These are phyloP conservation scores for Suhomyces yuchorum DNA, from an alignment of 1,139 yeast genomes.

Conservation along the genomic window DNA sequence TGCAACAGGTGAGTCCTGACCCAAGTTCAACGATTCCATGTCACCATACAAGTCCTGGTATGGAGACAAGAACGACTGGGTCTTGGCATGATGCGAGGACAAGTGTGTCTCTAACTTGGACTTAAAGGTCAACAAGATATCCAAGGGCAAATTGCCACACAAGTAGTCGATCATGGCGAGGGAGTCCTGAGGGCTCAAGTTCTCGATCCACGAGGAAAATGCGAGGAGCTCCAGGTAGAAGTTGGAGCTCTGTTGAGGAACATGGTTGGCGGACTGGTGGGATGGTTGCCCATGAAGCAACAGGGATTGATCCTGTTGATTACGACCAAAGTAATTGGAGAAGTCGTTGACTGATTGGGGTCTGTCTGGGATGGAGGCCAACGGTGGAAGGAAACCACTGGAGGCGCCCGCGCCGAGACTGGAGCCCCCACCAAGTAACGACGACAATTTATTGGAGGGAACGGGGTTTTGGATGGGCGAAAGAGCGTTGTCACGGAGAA, in stretches of 20 bases:
- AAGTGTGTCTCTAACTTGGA: conserved; percentile 40
- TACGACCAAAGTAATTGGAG: conserved; percentile 30
- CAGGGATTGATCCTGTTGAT: conserved; percentile 21
- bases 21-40: conserved; percentile 34
- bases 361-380: conserved; percentile 38
- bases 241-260: conserved; percentile 21
- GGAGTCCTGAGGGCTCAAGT: conserved; percentile 57
- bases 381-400: conserved; percentile 21
- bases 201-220: conserved; percentile 62
- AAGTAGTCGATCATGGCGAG: conserved; percentile 60
- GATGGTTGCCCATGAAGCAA: conserved; percentile 1
- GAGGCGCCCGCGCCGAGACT: conserved; percentile 8
- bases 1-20: conserved; percentile 6
- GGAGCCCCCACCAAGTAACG: conserved; percentile 14
- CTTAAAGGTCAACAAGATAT: conserved; percentile 48
- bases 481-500: conserved; percentile 26
- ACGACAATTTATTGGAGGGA: conserved; percentile 16
- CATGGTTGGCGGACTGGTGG: conserved; percentile 4
- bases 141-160: conserved; percentile 52
- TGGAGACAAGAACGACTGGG: conserved; percentile 16
- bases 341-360: conserved; percentile 51
- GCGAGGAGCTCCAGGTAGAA: conserved; percentile 50
- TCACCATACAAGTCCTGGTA: conserved; percentile 28
- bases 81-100: conserved; percentile 23
- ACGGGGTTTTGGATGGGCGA: conserved; percentile 24